Base-by-base conservation (phyloP, 2,329 filamentous ascomycete genomes). In the Fusarium albosuccineum region DNA sequence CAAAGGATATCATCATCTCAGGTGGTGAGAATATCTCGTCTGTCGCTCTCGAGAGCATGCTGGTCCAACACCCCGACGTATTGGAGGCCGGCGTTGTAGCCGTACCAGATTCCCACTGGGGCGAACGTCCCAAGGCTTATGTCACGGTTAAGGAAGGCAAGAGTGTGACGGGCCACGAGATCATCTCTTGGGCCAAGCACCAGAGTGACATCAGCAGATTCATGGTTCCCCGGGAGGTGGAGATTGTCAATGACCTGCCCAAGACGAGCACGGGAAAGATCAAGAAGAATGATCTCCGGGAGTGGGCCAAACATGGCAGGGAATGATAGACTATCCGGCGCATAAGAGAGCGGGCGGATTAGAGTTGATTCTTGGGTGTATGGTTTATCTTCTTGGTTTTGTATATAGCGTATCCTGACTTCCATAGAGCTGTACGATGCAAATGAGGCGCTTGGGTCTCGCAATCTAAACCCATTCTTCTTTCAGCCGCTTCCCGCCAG, bases 251-350 rank as follows among this genome's bases (percentile, higher is more conserved):
- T 6, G 94, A 97, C 78, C 82, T 99, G 68, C 96, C 96, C 9
- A 99, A 99, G 86, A 99, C 96, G 29, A 96, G 92, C 78, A 99
- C 96, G 1, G 96, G 96, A 4, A 99, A 99, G 85, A 86, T 98
- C 62, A 91, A 93, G 86, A 99, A 99, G 88, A 98, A 97, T 74
- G 88, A 97, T 7, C 79, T 99, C 57, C 83, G 96, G 62, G 91
- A 93, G 70, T 97, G 94, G 95, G 92, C 92, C 3, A 78, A 76
- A 69, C 68, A 69, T 22, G 72, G 72, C 5, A 67, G 58, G 22
- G 48, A 62, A 44, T 70, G 71, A 49, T 54, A 39, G 27, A n/a
- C 13, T 6, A 22, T n/a, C 11, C 26, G 37, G 26, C 11, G 30
- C 16, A 22, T 41, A 26, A 13, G 39, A 11, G 16, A 41, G n/a